A percentile compares a stretch with the other conserved stretches of the same genome.
Conservation (phyloP, 345 rosid species). For the Bruguiera sexangula region DNA sequence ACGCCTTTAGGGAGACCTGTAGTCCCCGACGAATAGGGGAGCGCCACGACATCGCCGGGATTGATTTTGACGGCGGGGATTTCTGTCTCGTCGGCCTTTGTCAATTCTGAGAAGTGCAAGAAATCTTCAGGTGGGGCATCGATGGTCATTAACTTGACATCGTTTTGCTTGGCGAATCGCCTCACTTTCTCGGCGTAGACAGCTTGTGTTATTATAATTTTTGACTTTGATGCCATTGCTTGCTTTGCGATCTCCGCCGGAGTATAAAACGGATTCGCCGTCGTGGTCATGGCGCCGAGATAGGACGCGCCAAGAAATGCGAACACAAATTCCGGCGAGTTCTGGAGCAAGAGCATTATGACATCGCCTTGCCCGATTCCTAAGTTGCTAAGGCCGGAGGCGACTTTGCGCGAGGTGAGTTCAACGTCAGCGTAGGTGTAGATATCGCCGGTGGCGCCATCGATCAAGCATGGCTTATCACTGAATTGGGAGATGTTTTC, state of each 20-base stretch:
- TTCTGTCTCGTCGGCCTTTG: conserved; percentile 39
- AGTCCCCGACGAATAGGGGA: conserved; percentile 93
- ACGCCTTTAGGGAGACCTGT: conserved; percentile 96
- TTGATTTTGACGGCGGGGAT: conserved; percentile 36
- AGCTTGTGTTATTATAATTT: conserved; percentile 59
- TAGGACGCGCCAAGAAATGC: conserved; percentile 75
- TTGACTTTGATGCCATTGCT: conserved; percentile 50
- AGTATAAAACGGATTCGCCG: conserved; percentile 83
- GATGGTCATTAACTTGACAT: conserved; percentile 32
- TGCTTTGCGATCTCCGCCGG: conserved; percentile 74
- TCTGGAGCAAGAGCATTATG: conserved; percentile 70
- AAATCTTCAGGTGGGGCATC: conserved; percentile 45
- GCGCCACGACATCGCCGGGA: conserved; percentile 71
- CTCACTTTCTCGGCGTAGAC: conserved; percentile 51
- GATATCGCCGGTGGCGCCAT: conserved; percentile 54
- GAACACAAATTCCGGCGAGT: conserved; percentile 64
- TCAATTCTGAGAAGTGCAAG: conserved; percentile 60
- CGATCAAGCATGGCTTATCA: conserved; percentile 65
- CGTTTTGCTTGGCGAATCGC: conserved; percentile 29
- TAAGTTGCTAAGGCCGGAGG: conserved; percentile 48
- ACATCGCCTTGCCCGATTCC: conserved; percentile 64
- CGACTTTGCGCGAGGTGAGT: conserved; percentile 50
- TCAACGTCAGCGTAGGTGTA: conserved; percentile 71
- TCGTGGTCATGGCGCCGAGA: conserved; percentile 63
- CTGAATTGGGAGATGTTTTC: conserved; percentile 44